Percentiles rank a stretch among this genome's conserved stretches.
phyloP scores from a whole-genome alignment of 2,329 filamentous ascomycete genomes.

The Aureobasidium sp. region DNA sequence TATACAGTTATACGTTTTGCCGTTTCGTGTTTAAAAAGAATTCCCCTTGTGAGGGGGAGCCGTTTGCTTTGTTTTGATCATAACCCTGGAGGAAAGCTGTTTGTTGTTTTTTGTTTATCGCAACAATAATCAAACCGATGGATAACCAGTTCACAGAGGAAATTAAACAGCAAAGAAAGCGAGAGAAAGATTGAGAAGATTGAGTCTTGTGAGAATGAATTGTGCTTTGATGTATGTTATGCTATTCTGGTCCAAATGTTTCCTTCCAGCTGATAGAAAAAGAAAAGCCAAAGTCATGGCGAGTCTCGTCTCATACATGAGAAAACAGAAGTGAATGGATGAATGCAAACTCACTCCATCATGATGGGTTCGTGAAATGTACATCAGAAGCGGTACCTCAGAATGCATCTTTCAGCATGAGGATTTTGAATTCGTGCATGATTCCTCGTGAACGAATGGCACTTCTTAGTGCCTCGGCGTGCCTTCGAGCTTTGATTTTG shows the following conservation, averaged over 20 bases:
- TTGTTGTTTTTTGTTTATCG: neutral
- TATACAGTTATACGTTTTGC: neutral
- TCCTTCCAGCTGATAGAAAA: neutral
- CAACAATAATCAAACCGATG: neutral
- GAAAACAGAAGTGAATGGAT: neutral
- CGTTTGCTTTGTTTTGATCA: constrained; percentile 4
- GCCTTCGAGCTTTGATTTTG: constrained; percentile 2
- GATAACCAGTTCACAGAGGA: neutral
- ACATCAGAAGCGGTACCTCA: neutral
- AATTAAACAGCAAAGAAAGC: neutral
- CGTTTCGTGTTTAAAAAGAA: constrained; percentile 9
- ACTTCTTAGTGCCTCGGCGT: neutral
- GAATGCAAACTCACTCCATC: neutral
- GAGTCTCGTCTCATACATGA: neutral
- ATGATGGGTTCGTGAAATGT: neutral
- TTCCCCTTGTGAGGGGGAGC: neutral
- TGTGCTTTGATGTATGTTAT: neutral
- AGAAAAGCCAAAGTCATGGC: neutral
- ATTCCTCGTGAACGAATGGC: constrained; percentile 7
- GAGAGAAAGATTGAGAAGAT: neutral
- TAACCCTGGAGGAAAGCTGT: neutral
- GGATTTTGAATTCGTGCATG: constrained; percentile 4
- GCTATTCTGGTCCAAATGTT: neutral
- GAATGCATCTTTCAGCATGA: constrained; percentile 8
- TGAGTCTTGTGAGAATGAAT: neutral